A percentile compares a stretch with the other conserved stretches of the same genome.
These are phyloP conservation scores for Staphylotrichum tortipilum DNA, from an alignment of 495 filamentous ascomycete species.

Conservation along the genomic window DNA sequence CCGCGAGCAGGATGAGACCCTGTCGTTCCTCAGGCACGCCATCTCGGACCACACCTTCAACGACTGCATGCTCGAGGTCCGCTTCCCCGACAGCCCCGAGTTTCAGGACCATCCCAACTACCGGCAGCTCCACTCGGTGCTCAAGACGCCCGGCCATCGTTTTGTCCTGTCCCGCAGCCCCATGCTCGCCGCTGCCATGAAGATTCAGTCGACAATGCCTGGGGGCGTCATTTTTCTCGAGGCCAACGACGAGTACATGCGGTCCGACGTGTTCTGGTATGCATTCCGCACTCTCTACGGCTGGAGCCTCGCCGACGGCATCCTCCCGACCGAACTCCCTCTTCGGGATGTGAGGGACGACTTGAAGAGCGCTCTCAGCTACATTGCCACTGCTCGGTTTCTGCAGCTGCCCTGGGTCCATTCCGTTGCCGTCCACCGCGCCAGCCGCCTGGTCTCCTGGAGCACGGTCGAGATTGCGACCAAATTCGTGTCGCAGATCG, in stretches of 20 bases:
- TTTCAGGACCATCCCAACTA: slow-evolving; percentile 40
- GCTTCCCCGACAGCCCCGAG: slow-evolving; percentile 27
- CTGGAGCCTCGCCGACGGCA: slow-evolving; percentile 16
- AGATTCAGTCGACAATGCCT: slow-evolving; percentile 9
- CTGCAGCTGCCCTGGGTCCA: slow-evolving; percentile 38
- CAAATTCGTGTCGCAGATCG: slow-evolving; percentile 25
- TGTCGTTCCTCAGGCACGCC: slow-evolving; percentile 31
- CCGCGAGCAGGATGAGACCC: slow-evolving; percentile 27
- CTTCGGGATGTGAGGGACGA: slow-evolving; percentile 28
- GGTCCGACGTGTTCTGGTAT: slow-evolving; percentile 40
- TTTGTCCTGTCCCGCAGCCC: slow-evolving; percentile 45
- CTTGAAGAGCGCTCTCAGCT: slow-evolving; percentile 43
- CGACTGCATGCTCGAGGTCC: slow-evolving; percentile 43
- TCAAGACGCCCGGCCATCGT: slow-evolving; percentile 41
- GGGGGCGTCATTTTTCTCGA: slow-evolving; percentile 33
- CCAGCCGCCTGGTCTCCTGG: slow-evolving; percentile 41
- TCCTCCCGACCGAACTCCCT: slow-evolving; percentile 12
- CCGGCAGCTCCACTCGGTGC: slow-evolving; percentile 25
- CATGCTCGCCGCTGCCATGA: slow-evolving; percentile 23
- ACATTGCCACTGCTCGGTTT: slow-evolving; percentile 44
- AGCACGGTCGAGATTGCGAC: slow-evolving; percentile 45
- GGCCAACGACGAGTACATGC: slow-evolving; percentile 39
- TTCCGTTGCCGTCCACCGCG: slow-evolving; percentile 37
- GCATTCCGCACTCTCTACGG: slow-evolving; percentile 44
- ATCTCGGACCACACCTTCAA: slow-evolving; percentile 33